Conservation (phyloP, 148 eudicot species). For the Amaranthus cruentus region DNA sequence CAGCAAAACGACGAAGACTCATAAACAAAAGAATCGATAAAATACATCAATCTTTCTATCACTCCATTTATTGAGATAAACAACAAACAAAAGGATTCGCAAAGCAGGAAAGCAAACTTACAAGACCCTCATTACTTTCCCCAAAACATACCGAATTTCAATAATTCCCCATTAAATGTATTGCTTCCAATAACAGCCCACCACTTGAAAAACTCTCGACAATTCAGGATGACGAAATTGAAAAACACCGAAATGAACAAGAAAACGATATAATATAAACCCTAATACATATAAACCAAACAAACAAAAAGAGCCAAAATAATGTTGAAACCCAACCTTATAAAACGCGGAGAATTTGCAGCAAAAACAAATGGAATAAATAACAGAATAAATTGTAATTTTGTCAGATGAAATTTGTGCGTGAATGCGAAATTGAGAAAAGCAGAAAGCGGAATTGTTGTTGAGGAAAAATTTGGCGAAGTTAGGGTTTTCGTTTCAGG, state of each 20-base stretch:
- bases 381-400: not conserved
- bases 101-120: conserved; percentile 13
- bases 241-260: too few relatives aligned
- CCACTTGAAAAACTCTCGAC: too few relatives aligned
- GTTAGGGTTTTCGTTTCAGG: conserved; percentile 28
- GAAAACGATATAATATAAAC: too few relatives aligned
- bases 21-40: not conserved
- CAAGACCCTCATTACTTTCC: conserved; percentile 12
- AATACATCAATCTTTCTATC: conserved; percentile 9
- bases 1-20: not conserved
- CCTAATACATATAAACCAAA: too few relatives aligned
- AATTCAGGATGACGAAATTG: too few relatives aligned
- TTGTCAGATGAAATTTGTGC: not conserved
- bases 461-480: not conserved
- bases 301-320: too few relatives aligned
- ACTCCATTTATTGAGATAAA: conserved; percentile 18
- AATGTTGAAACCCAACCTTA: too few relatives aligned
- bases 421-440: not conserved
- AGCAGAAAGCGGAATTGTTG: not conserved
- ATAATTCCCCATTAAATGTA: too few relatives aligned
- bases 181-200: too few relatives aligned
- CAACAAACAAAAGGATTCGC: conserved; percentile 22
- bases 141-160: not conserved
- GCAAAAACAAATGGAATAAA: not conserved
- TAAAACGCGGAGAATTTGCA: not conserved